Evolutionary conservation across 192 early-diverging fungal genomes (phyloP).

Genomic region (Coemansia sp.): DNA sequence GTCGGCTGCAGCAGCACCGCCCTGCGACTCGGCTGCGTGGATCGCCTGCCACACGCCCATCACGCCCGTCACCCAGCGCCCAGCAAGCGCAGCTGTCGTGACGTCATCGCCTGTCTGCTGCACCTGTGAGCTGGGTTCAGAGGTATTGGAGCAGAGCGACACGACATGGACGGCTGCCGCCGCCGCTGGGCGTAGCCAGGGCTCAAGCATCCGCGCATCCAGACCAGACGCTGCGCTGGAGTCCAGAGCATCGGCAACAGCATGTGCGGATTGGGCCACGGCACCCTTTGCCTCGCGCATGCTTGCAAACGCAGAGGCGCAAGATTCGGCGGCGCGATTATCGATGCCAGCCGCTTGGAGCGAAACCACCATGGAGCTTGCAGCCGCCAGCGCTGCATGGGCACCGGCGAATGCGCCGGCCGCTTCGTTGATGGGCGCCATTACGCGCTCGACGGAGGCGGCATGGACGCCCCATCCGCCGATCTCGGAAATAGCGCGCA

Average conservation of each 20-base stretch:
- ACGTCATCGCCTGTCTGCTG: not conserved
- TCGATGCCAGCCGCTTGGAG: conserved; percentile 17
- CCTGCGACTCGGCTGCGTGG: conserved; percentile 30
- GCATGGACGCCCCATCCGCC: conserved; percentile 25
- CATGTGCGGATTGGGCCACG: not conserved
- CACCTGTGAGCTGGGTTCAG: not conserved
- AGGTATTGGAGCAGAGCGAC: not conserved
- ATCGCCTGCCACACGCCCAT: conserved; percentile 50
- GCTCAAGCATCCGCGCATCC: conserved; percentile 9
- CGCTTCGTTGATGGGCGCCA: conserved; percentile 2
- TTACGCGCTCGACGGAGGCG: conserved; percentile 4
- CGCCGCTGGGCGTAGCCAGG: conserved; percentile 5
- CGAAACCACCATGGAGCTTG: conserved; percentile 1
- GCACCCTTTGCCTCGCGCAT: not conserved
- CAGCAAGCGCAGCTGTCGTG: conserved; percentile 14
- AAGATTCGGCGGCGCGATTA: not conserved
- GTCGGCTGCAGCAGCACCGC: not conserved
- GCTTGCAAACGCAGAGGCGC: not conserved
- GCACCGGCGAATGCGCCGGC: conserved; percentile 8
- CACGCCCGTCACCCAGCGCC: conserved; percentile 38
- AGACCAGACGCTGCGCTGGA: not conserved
- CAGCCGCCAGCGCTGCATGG: conserved; percentile 9
- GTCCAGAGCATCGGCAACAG: not conserved
- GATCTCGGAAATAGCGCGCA: conserved; percentile 15
- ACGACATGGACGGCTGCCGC: not conserved